A percentile compares a stretch with the other conserved stretches of the same genome.
phyloP scores from a whole-genome alignment of 805 yeast genomes.

The Ogataea nitratoaversa region DNA sequence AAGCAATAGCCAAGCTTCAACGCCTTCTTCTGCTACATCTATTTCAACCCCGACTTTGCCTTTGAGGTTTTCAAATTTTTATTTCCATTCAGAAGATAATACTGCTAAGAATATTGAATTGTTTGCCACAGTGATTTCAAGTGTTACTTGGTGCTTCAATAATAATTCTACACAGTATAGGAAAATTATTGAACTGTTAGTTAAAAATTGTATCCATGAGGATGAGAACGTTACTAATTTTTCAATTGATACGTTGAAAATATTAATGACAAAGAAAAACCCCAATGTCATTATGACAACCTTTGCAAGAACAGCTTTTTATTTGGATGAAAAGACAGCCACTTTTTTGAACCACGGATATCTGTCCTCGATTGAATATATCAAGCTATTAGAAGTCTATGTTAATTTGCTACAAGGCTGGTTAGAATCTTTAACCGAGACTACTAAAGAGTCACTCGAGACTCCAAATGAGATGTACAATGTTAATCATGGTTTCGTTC shows the following conservation, averaged over 20 bases:
- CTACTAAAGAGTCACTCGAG: slow-evolving; percentile 23
- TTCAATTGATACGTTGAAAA: slow-evolving; percentile 58
- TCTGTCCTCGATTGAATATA: slow-evolving; percentile 58
- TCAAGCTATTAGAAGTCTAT: slow-evolving; percentile 59
- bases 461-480: slow-evolving; percentile 32
- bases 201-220: slow-evolving; percentile 70
- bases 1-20: slow-evolving; percentile 11
- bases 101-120: slow-evolving; percentile 45
- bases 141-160: slow-evolving; percentile 67
- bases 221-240: slow-evolving; percentile 60
- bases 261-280: slow-evolving; percentile 62
- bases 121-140: slow-evolving; percentile 64
- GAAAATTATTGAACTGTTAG: slow-evolving; percentile 67
- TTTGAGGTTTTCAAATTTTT: slow-evolving; percentile 37
- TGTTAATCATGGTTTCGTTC: slow-evolving; percentile 31
- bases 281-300: slow-evolving; percentile 67
- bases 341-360: slow-evolving; percentile 52
- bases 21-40: slow-evolving; percentile 12
- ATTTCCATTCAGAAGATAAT: slow-evolving; percentile 32
- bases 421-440: slow-evolving; percentile 59
- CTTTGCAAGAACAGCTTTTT: slow-evolving; percentile 77
- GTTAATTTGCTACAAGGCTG: slow-evolving; percentile 79
- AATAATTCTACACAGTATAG: slow-evolving; percentile 49
- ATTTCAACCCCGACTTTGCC: slow-evolving; percentile 24
- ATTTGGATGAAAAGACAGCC: slow-evolving; percentile 65